Evolutionary conservation across 306 rosid genomes (phyloP).

Genomic region (Cotoneaster glaucophyllus): DNA sequence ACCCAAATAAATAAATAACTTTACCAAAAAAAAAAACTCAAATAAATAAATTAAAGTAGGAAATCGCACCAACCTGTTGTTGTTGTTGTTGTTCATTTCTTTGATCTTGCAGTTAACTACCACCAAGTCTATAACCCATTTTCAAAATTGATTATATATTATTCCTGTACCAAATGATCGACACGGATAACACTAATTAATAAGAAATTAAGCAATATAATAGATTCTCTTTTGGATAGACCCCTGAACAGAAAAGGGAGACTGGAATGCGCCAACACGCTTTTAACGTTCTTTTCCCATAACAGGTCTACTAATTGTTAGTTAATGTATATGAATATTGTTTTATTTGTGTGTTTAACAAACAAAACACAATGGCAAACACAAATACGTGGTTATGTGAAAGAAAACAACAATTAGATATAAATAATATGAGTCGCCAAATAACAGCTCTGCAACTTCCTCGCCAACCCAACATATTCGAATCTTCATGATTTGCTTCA

Average conservation of each 20-base stretch:
- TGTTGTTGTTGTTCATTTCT: background rate
- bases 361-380: background rate
- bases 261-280: no score
- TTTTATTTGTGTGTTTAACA: no score
- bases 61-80: background rate
- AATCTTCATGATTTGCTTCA: background rate
- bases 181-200: background rate
- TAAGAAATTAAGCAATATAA: background rate
- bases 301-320: no score
- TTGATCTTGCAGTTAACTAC: no score
- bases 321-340: background rate
- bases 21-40: no score
- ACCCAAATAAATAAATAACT: no score
- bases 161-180: background rate
- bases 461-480: background rate
- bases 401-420: background rate
- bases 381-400: background rate
- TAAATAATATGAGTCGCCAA: background rate
- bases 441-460: background rate
- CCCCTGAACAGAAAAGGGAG: no score
- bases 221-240: no score
- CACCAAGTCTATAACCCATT: background rate
- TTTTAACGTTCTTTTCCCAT: no score
- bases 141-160: background rate
- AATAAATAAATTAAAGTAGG: no score